phyloP scores from a whole-genome alignment of 1,284 basidiomycete genomes.

The Marasmius sp. region DNA sequence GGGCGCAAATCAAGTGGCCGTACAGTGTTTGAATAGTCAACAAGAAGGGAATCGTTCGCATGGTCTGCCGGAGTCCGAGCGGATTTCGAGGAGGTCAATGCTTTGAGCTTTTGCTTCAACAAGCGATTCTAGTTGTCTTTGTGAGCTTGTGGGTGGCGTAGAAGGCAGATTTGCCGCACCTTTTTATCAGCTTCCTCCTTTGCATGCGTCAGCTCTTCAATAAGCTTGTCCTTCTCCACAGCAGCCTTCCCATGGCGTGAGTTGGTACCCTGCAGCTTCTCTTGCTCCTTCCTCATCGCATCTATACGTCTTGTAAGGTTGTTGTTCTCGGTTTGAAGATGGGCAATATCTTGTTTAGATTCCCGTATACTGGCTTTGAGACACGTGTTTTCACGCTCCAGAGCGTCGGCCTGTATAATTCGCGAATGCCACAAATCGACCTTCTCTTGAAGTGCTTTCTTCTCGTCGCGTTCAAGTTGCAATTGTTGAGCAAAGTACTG shows the following conservation, averaged over 20 bases:
- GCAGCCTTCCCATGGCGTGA: background rate
- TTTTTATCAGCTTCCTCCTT: constrained; percentile 1
- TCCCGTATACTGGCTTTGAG: constrained; percentile 6
- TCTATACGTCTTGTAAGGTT: background rate
- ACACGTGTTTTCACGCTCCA: background rate
- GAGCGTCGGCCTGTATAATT: background rate
- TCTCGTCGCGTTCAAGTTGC: constrained; percentile 12
- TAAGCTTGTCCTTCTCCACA: background rate
- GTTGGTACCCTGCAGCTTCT: background rate
- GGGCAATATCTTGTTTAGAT: background rate
- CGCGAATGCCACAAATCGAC: constrained; percentile 8
- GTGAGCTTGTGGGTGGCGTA: background rate
- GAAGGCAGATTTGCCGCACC: background rate
- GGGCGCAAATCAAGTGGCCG: too few relatives aligned
- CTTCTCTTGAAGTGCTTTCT: constrained; percentile 8
- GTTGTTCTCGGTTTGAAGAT: background rate
- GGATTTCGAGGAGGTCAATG: background rate
- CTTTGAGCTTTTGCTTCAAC: constrained; percentile 7
- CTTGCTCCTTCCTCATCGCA: background rate
- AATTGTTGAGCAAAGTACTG: constrained; percentile 1
- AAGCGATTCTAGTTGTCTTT: background rate
- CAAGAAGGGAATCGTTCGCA: background rate
- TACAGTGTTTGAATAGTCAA: background rate
- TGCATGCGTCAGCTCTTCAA: background rate
- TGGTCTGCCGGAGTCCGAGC: background rate